Evolutionary conservation across 2,329 filamentous ascomycete genomes (phyloP).

Genomic region (Teratosphaeria pseudoeucalypti): DNA sequence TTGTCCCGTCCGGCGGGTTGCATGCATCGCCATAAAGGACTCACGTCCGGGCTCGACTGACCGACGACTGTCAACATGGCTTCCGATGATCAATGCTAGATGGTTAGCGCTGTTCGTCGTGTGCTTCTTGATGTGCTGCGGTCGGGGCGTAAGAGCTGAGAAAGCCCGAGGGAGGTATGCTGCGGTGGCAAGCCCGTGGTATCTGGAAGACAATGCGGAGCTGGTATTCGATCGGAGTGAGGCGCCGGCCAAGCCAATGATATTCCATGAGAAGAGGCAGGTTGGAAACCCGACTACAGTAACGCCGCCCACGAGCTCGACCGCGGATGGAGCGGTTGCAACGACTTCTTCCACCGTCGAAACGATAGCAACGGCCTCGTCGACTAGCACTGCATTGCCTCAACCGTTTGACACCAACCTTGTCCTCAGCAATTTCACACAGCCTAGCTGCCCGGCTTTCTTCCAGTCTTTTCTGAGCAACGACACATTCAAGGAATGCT

Average conservation of each 20-base stretch:
- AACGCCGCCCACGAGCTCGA: neutral
- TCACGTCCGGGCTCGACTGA: neutral
- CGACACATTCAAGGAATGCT: constrained; percentile 59
- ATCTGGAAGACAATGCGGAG: constrained; percentile 5
- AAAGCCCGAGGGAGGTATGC: constrained; percentile 4
- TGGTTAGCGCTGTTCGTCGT: constrained; percentile 5
- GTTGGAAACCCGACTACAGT: neutral
- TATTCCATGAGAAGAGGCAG: neutral
- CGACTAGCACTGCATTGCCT: constrained; percentile 22
- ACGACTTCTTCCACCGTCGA: neutral
- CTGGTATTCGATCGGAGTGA: constrained; percentile 20
- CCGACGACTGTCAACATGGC: constrained; percentile 4
- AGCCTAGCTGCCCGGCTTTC: constrained; percentile 51
- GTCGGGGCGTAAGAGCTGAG: constrained; percentile 11
- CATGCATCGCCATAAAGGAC: constrained; percentile 3
- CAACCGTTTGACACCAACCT: constrained; percentile 38
- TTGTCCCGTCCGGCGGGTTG: constrained; percentile 5
- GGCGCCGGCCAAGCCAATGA: constrained; percentile 15
- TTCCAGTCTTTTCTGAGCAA: constrained; percentile 58
- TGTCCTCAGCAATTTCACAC: constrained; percentile 44
- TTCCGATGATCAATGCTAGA: constrained; percentile 1
- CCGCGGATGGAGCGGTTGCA: neutral
- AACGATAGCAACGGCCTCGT: neutral
- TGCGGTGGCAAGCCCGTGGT: constrained; percentile 3
- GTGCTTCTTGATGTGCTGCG: constrained; percentile 14